Percentiles rank a stretch among this genome's conserved stretches.
Evolutionary conservation across 257 asterid genomes (phyloP).

Genomic region (Gardenia jasminoides): DNA sequence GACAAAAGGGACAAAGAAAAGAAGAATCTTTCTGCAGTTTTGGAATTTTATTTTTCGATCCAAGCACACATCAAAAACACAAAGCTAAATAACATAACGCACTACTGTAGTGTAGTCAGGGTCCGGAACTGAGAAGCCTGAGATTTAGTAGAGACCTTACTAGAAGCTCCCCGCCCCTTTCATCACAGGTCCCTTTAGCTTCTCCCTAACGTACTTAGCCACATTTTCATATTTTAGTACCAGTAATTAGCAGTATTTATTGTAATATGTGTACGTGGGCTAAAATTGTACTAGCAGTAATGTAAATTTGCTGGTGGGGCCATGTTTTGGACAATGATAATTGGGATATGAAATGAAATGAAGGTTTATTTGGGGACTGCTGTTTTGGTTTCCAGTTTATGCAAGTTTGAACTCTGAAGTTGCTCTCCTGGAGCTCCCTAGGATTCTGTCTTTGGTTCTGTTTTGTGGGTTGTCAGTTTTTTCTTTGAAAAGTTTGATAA

Average conservation of each 20-base stretch:
- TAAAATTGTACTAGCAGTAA: too few species aligned
- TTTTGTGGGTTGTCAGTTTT: neutral
- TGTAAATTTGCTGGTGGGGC: conserved; percentile 10
- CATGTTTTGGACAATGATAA: conserved; percentile 10
- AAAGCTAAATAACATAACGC: neutral
- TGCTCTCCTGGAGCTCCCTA: conserved; percentile 7
- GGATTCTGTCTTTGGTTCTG: conserved; percentile 6
- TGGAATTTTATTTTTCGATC: neutral
- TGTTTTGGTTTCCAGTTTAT: conserved; percentile 16
- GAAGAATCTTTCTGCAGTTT: neutral
- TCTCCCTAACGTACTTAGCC: neutral
- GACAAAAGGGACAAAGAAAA: neutral
- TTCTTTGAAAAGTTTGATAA: neutral
- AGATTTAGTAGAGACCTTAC: neutral
- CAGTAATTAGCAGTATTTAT: too few species aligned
- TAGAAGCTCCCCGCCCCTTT: neutral
- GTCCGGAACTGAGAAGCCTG: conserved; percentile 5
- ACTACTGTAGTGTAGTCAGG: neutral
- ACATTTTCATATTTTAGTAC: neutral
- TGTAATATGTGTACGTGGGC: neutral
- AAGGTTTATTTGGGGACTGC: conserved; percentile 12
- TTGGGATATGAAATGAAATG: conserved; percentile 10
- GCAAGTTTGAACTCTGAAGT: neutral
- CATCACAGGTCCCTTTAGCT: conserved; percentile 2
- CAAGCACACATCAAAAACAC: neutral